A percentile compares a stretch with the other conserved stretches of the same genome.
Evolutionary conservation across 2,329 filamentous ascomycete genomes (phyloP).

Genomic region (Xylariaceae sp.): DNA sequence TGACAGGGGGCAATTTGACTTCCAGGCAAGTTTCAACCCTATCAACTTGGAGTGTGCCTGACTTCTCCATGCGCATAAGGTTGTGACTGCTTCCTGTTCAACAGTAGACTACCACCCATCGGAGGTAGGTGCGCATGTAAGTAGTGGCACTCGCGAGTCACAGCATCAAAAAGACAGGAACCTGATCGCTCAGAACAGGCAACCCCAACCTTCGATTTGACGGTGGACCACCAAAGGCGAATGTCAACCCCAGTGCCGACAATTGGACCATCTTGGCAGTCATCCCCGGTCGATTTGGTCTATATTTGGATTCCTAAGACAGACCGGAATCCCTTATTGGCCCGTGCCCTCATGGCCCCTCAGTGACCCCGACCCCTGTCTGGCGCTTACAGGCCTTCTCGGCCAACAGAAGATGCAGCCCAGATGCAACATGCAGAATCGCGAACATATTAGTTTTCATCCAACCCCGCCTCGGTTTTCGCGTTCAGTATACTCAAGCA

Average conservation of each 20-base stretch:
- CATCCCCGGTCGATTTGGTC: slow-evolving; percentile 4
- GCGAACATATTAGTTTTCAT: no score
- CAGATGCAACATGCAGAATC: neutral
- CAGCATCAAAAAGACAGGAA: neutral
- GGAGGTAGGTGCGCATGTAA: neutral
- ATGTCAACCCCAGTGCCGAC: neutral
- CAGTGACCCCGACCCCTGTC: slow-evolving; percentile 11
- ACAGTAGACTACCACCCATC: no score
- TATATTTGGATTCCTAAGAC: slow-evolving; percentile 17
- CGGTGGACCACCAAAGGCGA: neutral
- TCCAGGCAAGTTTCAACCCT: no score
- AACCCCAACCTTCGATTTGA: neutral
- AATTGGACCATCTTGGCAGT: slow-evolving; percentile 7
- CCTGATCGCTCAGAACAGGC: no score
- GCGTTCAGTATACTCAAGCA: no score
- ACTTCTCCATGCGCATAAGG: no score
- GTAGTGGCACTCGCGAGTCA: neutral
- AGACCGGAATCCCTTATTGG: slow-evolving; percentile 13
- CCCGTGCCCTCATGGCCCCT: slow-evolving; percentile 7
- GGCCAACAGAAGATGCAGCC: neutral
- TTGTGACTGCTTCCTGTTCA: no score
- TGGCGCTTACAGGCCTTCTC: slow-evolving; percentile 19
- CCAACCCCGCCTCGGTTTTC: no score
- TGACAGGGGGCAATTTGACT: no score
- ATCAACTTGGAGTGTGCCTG: no score